Evolutionary conservation across 2,329 filamentous ascomycete genomes (phyloP), one percentile per base, ranked within the genome.

Genomic region (Colletotrichum australisinense): DNA sequence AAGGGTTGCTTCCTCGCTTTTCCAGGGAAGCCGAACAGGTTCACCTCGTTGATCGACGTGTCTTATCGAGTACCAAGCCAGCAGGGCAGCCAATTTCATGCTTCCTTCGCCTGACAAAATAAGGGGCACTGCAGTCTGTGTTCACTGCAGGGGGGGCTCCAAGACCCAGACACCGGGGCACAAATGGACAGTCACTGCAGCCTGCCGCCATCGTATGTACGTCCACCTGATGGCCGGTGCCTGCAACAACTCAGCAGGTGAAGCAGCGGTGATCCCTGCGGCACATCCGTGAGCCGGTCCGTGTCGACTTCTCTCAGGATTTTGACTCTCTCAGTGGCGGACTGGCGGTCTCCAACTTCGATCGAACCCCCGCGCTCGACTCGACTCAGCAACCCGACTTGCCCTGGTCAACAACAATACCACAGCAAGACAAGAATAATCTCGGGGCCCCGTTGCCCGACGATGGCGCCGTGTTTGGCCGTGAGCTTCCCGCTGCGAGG

Each of bases 401-500:
- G 55, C 55, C 55, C 57, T 59, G 32, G 57, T 59, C 66, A 49
- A 35, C 42, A 38, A 42, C 55, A 46, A 30, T 26, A 60, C 57
- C 53, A 57, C 42, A 49, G 16, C 32, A 55, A 55, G 30, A 64
- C 28, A 42, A 59, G 57, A 26, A 53, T 32, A 66, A 62, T 62
- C 35, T 56, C 57, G 57, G 52, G 46, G 16, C 57, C 63, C 56
- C 68, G n/a, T 62, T 49, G 35, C 63, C 63, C 7, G 63, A 28
- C 46, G 63, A 56, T 56, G 63, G 35, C 42, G 68, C 56, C 55
- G 63, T 67, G 16, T 19, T 28, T 56, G 67, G 63, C 69, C 46
- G 55, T 55, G 70, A 55, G 53, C 66, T 30, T 70, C 70, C 60
- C 67, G 60, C 67, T 70, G 70, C 60, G 60, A 70, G 67, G 60